Conservation (phyloP, 1,284 basidiomycete species). For the Sanguinoderma infundibulare region DNA sequence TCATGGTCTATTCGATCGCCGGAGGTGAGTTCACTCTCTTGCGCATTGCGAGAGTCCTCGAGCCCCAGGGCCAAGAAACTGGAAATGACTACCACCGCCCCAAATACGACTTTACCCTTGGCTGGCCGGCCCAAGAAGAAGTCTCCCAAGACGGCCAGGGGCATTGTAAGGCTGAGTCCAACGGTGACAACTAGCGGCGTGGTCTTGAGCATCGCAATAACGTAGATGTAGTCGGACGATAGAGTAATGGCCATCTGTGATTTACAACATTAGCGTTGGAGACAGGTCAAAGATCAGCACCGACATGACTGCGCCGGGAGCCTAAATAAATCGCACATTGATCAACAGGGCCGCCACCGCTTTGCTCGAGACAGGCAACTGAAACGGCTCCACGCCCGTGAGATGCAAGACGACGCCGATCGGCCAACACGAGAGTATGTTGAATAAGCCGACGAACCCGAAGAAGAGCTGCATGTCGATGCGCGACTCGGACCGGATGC, state of each 20-base stretch:
- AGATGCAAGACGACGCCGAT: slow-evolving; percentile 83
- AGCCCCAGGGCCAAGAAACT: slow-evolving; percentile 73
- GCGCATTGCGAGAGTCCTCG: slow-evolving; percentile 50
- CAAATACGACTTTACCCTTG: slow-evolving; percentile 61
- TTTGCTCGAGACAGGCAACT: slow-evolving; percentile 65
- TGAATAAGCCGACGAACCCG: slow-evolving; percentile 93
- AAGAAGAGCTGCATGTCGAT: slow-evolving; percentile 95
- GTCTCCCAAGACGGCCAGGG: slow-evolving; percentile 85
- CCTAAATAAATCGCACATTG: slow-evolving; percentile 56
- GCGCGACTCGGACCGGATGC: slow-evolving; percentile 82
- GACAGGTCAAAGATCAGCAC: background rate
- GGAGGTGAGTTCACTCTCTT: slow-evolving; percentile 31
- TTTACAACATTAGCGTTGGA: too few relatives aligned
- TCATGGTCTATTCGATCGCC: slow-evolving; percentile 29
- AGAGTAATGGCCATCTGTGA: slow-evolving; percentile 84
- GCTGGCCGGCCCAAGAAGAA: slow-evolving; percentile 63
- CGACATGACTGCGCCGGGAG: background rate
- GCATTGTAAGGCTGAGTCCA: slow-evolving; percentile 95
- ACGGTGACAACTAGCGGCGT: slow-evolving; percentile 93
- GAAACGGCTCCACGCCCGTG: slow-evolving; percentile 76
- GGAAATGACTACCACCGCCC: slow-evolving; percentile 68
- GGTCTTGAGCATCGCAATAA: slow-evolving; percentile 95
- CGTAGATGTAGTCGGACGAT: slow-evolving; percentile 86
- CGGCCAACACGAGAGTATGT: slow-evolving; percentile 83
- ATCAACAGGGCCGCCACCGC: slow-evolving; percentile 72